These are phyloP conservation scores for Boletus sp. DNA, from an alignment of 768 basidiomycete species.

Conservation along the genomic window DNA sequence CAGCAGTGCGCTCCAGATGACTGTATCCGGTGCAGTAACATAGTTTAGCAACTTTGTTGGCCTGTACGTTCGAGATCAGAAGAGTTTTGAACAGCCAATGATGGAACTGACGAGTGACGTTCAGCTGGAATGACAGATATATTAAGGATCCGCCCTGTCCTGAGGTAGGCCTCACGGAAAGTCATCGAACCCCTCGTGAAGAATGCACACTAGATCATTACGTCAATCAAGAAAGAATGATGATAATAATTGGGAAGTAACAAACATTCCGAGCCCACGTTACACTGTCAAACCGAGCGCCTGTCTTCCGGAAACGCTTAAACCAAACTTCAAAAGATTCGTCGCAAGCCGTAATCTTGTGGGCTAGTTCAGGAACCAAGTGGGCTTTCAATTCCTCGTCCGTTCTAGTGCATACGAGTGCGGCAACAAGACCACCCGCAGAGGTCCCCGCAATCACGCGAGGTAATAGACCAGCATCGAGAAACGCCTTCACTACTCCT, in stretches of 20 bases:
- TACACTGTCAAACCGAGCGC: slow-evolving; percentile 92
- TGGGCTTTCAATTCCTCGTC: slow-evolving; percentile 80
- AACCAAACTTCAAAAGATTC: slow-evolving; percentile 73
- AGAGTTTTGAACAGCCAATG: not conserved
- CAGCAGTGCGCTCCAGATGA: slow-evolving; percentile 78
- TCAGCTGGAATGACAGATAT: slow-evolving; percentile 91
- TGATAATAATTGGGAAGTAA: not conserved
- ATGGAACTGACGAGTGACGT: slow-evolving; percentile 67
- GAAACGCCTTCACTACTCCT: slow-evolving; percentile 89
- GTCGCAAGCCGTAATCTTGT: slow-evolving; percentile 78
- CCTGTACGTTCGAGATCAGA: slow-evolving; percentile 37
- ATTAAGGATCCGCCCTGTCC: slow-evolving; percentile 91
- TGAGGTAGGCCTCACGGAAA: slow-evolving; percentile 90
- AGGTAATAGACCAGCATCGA: slow-evolving; percentile 83
- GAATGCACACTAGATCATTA: slow-evolving; percentile 61
- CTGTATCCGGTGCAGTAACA: slow-evolving; percentile 90
- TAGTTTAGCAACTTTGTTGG: slow-evolving; percentile 97
- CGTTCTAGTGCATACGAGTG: slow-evolving; percentile 81
- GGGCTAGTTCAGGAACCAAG: slow-evolving; percentile 80
- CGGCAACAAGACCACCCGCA: slow-evolving; percentile 81
- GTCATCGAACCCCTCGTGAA: slow-evolving; percentile 94
- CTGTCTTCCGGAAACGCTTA: slow-evolving; percentile 75
- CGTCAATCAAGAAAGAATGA: not conserved
- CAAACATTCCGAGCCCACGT: slow-evolving; percentile 86
- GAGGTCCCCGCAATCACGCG: slow-evolving; percentile 94